These are phyloP conservation scores for Quercus tomentella DNA, from an alignment of 331 rosid species.

Conservation along the genomic window DNA sequence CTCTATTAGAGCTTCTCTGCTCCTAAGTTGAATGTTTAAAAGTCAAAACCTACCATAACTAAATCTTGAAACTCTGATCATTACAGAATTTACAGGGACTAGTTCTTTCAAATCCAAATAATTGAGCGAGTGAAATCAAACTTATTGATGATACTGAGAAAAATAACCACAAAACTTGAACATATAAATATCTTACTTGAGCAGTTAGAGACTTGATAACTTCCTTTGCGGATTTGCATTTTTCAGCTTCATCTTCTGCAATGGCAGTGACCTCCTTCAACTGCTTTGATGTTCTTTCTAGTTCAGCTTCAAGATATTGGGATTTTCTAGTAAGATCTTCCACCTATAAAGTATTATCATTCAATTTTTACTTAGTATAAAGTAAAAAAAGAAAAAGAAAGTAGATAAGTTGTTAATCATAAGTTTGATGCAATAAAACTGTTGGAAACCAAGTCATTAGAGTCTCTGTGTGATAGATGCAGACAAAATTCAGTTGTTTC, in stretches of 20 bases:
- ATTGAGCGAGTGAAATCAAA: background rate
- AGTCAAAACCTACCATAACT: background rate
- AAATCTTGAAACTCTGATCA: background rate
- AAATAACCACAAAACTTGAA: background rate
- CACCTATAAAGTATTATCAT: slow-evolving; percentile 41
- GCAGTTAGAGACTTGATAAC: slow-evolving; percentile 73
- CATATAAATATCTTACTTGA: slow-evolving; percentile 59
- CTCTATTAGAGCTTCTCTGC: background rate
- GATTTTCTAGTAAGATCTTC: slow-evolving; percentile 72
- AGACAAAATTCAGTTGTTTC: background rate
- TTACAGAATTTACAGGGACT: background rate
- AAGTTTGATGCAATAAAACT: background rate
- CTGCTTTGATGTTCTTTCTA: slow-evolving; percentile 64
- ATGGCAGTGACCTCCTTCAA: slow-evolving; percentile 71
- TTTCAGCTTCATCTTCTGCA: slow-evolving; percentile 83
- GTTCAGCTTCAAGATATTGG: slow-evolving; percentile 72
- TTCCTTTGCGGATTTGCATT: slow-evolving; percentile 86
- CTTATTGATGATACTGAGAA: background rate
- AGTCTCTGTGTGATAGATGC: background rate
- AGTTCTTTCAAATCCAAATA: background rate
- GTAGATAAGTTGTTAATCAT: background rate
- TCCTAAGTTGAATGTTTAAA: slow-evolving; percentile 4
- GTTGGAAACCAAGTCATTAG: background rate
- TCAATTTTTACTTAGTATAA: slow-evolving; percentile 9
- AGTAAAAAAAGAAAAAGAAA: background rate